These are phyloP conservation scores for Apiotrichum sp. DNA, from an alignment of 1,284 basidiomycete species.

Conservation along the genomic window DNA sequence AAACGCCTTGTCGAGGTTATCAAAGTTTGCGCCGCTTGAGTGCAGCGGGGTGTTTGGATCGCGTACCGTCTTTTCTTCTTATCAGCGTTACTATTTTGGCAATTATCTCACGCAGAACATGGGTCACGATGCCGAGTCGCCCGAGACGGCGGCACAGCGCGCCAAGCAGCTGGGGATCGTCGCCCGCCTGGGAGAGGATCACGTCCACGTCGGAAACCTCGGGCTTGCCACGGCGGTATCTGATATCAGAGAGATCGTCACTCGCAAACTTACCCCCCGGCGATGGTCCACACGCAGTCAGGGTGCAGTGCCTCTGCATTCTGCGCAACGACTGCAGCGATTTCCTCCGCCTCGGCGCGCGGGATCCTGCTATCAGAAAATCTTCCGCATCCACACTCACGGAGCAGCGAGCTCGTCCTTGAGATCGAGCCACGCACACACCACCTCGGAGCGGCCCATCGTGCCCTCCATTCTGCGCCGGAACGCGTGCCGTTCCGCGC, in stretches of 20 bases:
- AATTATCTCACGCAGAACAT: conserved; percentile 39
- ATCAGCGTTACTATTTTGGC: no score
- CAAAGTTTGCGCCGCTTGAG: conserved; percentile 37
- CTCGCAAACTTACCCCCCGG: conserved; percentile 33
- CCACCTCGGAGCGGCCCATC: conserved; percentile 44
- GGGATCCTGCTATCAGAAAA: conserved; percentile 30
- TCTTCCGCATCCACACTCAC: conserved; percentile 17
- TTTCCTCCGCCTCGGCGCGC: conserved; percentile 40
- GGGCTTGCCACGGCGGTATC: conserved; percentile 44
- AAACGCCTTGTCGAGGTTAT: conserved; percentile 47
- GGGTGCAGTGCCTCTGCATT: conserved; percentile 36
- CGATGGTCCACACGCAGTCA: conserved; percentile 38
- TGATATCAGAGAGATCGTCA: conserved; percentile 4
- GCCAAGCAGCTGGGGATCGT: conserved; percentile 31
- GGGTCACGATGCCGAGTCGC: conserved; percentile 38
- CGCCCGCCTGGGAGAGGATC: conserved; percentile 30
- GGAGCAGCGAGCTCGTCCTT: conserved; percentile 37
- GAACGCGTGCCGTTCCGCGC: conserved; percentile 26
- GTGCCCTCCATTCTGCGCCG: conserved; percentile 31
- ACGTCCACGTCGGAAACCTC: conserved; percentile 43
- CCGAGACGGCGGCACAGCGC: conserved; percentile 32
- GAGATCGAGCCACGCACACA: conserved; percentile 40
- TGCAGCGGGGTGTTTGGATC: conserved; percentile 24
- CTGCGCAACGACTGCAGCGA: conserved; percentile 34
- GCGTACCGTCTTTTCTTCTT: conserved; percentile 29